Base-by-base conservation (phyloP, 768 basidiomycete genomes). In the Cystofilobasidium capitatum region DNA sequence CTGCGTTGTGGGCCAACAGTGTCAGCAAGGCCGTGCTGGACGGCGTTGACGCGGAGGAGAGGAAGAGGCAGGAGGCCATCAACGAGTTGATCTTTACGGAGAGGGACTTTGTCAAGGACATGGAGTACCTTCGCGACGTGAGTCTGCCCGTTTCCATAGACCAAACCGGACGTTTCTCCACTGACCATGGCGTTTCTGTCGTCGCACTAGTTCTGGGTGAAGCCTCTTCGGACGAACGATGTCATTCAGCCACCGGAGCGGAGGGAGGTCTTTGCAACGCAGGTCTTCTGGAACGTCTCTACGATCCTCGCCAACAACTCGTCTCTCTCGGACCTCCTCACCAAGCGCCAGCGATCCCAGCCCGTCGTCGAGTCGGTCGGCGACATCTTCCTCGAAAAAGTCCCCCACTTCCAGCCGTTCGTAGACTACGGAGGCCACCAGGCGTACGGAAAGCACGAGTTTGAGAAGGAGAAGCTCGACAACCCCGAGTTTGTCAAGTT, bases 251-350 rank as follows among this genome's bases (percentile, higher is more conserved):
- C 91, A 2, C 80, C 82, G 39, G 80, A 83, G 0, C 83, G 89
- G 58, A 84, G 89, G 24, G 85, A 85, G 26, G 88, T 89, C 73
- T 96, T 99, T 77, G 80, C 97, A 37, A 82, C 85, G 33, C 93
- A 96, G 74, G 92, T 98, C 54, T 98, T 99, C 78, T 98, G 96
- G 96, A 99, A 99, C 75, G 82, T 97, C 26, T 84, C 87, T 71
- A 92, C 96, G 71, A 92, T 99, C 72, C 87, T 97, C 64, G 83
- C 84, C 0, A 92, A 97, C 71, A 97, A 94, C 76, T 89, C 83
- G 1, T 83, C 87, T 22, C 82, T 99, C n/a, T 86, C 91, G 3
- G 96, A 99, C 74, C 87, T 89, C 8, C 82, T 99, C 61, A 93
- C 86, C 71, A 96, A 93, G 78, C 84, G 96, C 12, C 96, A 98